Percentiles rank a stretch among this genome's conserved stretches.
phyloP scores from a whole-genome alignment of 1,139 yeast species.

The Taphrina pruni region DNA sequence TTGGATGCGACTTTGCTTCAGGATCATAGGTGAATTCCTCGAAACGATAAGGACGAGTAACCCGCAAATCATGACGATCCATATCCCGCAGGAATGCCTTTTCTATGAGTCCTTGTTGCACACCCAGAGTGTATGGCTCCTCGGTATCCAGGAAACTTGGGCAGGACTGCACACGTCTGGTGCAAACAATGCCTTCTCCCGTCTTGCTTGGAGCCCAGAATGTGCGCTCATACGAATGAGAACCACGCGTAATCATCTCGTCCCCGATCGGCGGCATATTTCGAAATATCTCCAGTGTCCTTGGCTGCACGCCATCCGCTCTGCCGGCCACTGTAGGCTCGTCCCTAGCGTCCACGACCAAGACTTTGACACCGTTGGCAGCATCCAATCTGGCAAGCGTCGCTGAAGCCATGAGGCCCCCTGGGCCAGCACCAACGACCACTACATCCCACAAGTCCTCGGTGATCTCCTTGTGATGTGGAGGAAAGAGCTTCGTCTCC shows the following conservation, averaged over 20 bases:
- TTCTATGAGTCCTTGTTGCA: constrained; percentile 47
- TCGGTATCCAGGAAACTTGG: constrained; percentile 44
- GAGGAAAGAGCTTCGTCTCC: constrained; percentile 18
- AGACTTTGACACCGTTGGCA: constrained; percentile 49
- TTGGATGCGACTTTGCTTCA: constrained; percentile 51
- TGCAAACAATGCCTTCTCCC: constrained; percentile 44
- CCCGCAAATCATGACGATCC: constrained; percentile 44
- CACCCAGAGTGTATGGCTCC: constrained; percentile 22
- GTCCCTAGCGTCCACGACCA: constrained; percentile 53
- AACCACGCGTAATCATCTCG: constrained; percentile 51
- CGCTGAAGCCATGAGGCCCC: constrained; percentile 49
- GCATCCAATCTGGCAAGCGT: constrained; percentile 51
- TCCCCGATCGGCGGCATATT: constrained; percentile 52
- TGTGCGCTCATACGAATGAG: constrained; percentile 50
- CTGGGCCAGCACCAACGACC: constrained; percentile 55
- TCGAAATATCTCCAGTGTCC: constrained; percentile 53
- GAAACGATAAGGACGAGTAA: constrained; percentile 43
- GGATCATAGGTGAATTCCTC: constrained; percentile 43
- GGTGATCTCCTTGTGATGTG: constrained; percentile 14
- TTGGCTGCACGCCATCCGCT: constrained; percentile 54
- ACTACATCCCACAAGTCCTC: constrained; percentile 49
- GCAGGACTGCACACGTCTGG: constrained; percentile 43
- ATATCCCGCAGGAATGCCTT: constrained; percentile 47
- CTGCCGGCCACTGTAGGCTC: constrained; percentile 52
- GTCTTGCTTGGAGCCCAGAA: constrained; percentile 50